Base-by-base conservation (phyloP, 306 rosid genomes). In the Trifolium repens region DNA sequence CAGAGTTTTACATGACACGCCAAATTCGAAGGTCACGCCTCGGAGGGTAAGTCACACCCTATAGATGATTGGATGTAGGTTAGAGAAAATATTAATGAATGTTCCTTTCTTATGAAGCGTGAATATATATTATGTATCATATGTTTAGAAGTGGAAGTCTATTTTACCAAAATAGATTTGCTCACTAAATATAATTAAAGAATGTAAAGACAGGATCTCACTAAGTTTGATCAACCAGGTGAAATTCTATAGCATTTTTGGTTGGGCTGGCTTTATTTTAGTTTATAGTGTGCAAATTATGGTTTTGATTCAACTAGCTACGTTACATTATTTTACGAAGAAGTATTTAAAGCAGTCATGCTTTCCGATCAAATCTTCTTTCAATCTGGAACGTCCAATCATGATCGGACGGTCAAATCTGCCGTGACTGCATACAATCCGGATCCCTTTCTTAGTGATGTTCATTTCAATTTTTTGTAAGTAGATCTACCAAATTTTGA, bases 171-270 rank as follows among this genome's bases (percentile, higher is more conserved):
- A 66, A 64, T 81, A 74, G 86, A 73, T 42, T 75, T 77, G 78
- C 60, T 69, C 60, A 43, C 74, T 64, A 26, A 24, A 62, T 78
- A 22, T 78, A 67, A 73, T 81, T 80, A 27, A 74, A 78, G 84
- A 74, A 80, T 81, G 87, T 85, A 86, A 73, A 81, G 88, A 65
- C 76, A 79, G 67, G 68, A 83, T 65, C 62, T 78, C 71, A 76
- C 69, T n/a, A 60, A 34, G 68, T 74, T 81, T 64, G 72, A 47
- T 30, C 49, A 57, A 47, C 68, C 75, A 62, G 47, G 80, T 40
- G 76, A 78, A 81, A 72, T 60, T 75, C 77, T n/a, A 64, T 68
- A 64, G 69, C 71, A 22, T 61, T 24, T 78, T 59, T 73, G 30
- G 39, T 75, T 54, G 71, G 39, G 58, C 61, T 64, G 74, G 52